These are phyloP conservation scores for Acacia confusa DNA, from an alignment of 306 rosid genomes.

Conservation along the genomic window DNA sequence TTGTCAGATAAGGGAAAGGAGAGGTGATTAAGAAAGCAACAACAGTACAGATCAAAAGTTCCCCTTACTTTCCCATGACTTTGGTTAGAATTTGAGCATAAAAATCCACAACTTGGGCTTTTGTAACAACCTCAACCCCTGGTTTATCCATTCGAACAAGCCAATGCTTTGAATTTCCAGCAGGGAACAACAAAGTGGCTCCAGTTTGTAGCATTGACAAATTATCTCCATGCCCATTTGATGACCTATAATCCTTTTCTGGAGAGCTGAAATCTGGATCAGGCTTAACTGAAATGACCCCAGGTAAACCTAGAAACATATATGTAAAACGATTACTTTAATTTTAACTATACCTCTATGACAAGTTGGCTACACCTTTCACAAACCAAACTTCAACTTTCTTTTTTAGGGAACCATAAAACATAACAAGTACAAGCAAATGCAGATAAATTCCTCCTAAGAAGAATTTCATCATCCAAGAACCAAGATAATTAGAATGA, in stretches of 20 bases:
- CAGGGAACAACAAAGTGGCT: slow-evolving; percentile 54
- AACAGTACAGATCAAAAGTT: not conserved
- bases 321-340: slow-evolving; percentile 12
- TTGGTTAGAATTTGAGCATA: slow-evolving; percentile 76
- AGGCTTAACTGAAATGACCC: slow-evolving; percentile 57
- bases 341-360: not conserved
- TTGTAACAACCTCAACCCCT: slow-evolving; percentile 75
- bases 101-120: slow-evolving; percentile 88
- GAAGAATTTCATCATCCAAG: slow-evolving; percentile 10
- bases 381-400: slow-evolving; percentile 12
- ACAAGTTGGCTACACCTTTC: not conserved
- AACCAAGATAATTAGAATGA: slow-evolving; percentile 17
- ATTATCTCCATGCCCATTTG: slow-evolving; percentile 29
- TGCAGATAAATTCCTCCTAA: not conserved
- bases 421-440: not conserved
- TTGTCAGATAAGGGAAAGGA: slow-evolving; percentile 12
- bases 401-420: not conserved
- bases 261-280: slow-evolving; percentile 54
- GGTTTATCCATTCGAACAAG: slow-evolving; percentile 80
- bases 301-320: slow-evolving; percentile 60
- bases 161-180: slow-evolving; percentile 75
- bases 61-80: slow-evolving; percentile 76
- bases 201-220: slow-evolving; percentile 31
- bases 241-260: slow-evolving; percentile 53
- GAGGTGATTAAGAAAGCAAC: slow-evolving; percentile 12